Conservation (phyloP, 345 rosid species). For the Turritis glabra region DNA sequence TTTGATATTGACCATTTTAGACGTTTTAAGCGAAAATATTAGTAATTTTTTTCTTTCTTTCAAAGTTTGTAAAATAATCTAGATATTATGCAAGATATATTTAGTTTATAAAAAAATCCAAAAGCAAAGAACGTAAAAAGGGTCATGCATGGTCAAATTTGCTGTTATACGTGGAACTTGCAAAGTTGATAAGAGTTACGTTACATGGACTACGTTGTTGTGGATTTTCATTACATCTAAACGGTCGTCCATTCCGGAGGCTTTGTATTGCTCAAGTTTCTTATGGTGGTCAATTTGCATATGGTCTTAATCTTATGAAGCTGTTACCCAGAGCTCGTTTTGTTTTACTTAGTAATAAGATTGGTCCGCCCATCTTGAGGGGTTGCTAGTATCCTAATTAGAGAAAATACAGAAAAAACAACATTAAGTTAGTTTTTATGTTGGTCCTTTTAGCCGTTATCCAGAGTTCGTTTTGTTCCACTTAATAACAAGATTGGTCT, state of each 20-base stretch:
- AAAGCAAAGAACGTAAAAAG: not conserved
- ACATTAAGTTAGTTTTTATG: too few species aligned
- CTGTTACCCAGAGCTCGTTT: not conserved
- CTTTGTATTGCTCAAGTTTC: not conserved
- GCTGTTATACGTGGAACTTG: not conserved
- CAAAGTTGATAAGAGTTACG: not conserved
- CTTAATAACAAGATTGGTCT: not conserved
- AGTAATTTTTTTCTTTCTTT: too few species aligned
- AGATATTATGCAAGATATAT: not conserved
- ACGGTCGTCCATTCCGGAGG: not conserved
- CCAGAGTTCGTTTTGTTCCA: not conserved
- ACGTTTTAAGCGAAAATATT: too few species aligned
- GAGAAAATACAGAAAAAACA: too few species aligned
- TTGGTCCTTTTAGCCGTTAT: too few species aligned
- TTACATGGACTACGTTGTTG: not conserved
- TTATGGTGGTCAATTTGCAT: not conserved
- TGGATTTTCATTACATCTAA: not conserved
- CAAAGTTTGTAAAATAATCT: not conserved
- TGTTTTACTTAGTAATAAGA: not conserved
- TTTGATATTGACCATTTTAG: too few species aligned
- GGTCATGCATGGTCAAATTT: not conserved
- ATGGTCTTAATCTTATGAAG: not conserved
- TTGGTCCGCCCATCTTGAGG: not conserved
- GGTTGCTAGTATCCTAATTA: not conserved
- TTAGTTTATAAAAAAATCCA: not conserved